Evolutionary conservation across 106 monocot species (phyloP), one percentile per base, ranked within the genome.

Genomic region (Dioscorea alata): DNA sequence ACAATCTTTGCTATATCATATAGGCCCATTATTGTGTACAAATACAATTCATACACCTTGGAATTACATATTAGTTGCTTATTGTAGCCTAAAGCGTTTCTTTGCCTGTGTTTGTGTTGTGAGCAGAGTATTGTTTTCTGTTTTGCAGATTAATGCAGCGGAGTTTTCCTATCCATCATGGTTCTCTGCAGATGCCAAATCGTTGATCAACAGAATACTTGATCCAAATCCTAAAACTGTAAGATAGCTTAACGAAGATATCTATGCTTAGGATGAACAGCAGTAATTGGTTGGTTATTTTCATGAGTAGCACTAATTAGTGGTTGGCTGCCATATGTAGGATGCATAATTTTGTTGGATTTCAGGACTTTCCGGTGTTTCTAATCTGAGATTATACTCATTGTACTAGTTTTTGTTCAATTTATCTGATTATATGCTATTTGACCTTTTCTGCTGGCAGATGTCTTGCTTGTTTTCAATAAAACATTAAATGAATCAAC

Each of bases 171-270:
- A 74, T 64, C 95, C 95, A 9, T 23, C 64, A 2, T 91, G 91
- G 88, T 96, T 96, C 71, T 96, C 95, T 71, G 50, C 61, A 33
- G 88, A 78, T 57, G 84, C 76, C 31, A 86, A 74, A 33, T 86
- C 80, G 14, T 78, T 96, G 74, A 91, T 96, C 64, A 79, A 71
- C 23, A 83, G 73, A 78, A 82, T 96, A 57, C 91, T 96, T 81
- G 86, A 96, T 82, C 95, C 95, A 52, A 91, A 86, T 75, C 91
- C 95, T 21, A 66, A 54, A 71, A 84, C 75, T 75, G 94, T 95
- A 67, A 85, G 94, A 42, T 42, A 42, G 42, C 42, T 42, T 42
- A 42, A 6, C 10, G 5, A 42, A 42, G 42, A 42, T 42, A 42
- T 42, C 42, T 42, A 42, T 42, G 4, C 6, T 42, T 6, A 42